Evolutionary conservation across 352 stramenopile genomes (phyloP).

Genomic region (Globisporangium takayamanum): DNA sequence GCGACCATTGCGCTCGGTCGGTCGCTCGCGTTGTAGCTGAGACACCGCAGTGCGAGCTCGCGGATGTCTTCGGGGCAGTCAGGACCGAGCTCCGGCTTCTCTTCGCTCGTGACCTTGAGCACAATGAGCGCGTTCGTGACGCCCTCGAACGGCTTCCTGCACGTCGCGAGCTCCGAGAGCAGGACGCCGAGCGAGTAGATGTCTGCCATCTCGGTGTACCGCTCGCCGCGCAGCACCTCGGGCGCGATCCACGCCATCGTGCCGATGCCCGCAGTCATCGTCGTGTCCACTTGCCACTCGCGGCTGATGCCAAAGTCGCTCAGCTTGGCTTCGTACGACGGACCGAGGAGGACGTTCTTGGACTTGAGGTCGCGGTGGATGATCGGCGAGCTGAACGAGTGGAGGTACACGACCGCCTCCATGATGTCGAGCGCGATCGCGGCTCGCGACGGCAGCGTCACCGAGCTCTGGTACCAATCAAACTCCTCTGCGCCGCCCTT

Average conservation of each 20-base stretch:
- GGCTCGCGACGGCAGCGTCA: constrained; percentile 39
- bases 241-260: constrained; percentile 84
- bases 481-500: constrained; percentile 50
- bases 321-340: constrained; percentile 65
- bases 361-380: constrained; percentile 78
- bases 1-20: constrained; percentile 64
- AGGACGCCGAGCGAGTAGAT: constrained; percentile 86
- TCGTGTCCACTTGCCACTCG: constrained; percentile 68
- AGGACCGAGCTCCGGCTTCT: constrained; percentile 47
- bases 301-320: constrained; percentile 81
- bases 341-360: constrained; percentile 67
- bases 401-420: constrained; percentile 76
- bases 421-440: constrained; percentile 65
- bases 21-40: constrained; percentile 59
- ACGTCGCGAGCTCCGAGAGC: constrained; percentile 66
- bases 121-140: constrained; percentile 65
- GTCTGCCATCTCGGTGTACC: constrained; percentile 83
- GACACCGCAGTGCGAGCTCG: constrained; percentile 47
- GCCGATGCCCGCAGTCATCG: constrained; percentile 78
- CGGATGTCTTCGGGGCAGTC: constrained; percentile 65
- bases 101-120: constrained; percentile 67
- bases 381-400: constrained; percentile 76
- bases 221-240: constrained; percentile 68
- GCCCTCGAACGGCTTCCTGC: constrained; percentile 57
- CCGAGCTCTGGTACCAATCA: constrained; percentile 58